Evolutionary conservation across 257 asterid genomes (phyloP).

Genomic region (Solanum phureja): DNA sequence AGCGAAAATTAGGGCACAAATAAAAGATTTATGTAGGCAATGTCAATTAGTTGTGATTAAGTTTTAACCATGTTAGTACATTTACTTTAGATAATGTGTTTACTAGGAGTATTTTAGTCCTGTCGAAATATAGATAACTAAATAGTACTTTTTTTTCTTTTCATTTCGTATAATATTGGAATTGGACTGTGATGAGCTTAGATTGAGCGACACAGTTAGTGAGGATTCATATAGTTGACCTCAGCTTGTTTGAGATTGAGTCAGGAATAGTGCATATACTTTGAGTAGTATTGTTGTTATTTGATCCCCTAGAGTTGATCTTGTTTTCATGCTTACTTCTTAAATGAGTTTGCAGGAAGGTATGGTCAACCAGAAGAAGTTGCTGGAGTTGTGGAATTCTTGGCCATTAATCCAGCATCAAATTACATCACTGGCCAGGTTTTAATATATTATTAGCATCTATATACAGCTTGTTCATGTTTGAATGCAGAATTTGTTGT

Average conservation of each 20-base stretch:
- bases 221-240: neutral
- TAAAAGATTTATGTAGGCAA: neutral
- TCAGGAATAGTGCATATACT: neutral
- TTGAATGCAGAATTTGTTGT: neutral
- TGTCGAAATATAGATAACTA: neutral
- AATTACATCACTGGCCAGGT: slow-evolving; percentile 95
- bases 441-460: neutral
- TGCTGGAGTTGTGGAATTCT: slow-evolving; percentile 35
- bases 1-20: neutral
- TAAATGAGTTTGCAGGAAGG: slow-evolving; percentile 19
- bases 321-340: neutral
- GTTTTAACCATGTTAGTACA: neutral
- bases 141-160: neutral
- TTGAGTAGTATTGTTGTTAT: neutral
- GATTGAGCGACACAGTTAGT: neutral
- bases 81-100: neutral
- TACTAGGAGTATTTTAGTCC: neutral
- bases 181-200: neutral
- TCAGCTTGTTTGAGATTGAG: neutral
- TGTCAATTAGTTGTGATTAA: neutral
- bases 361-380: slow-evolving; percentile 44
- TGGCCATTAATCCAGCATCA: slow-evolving; percentile 47
- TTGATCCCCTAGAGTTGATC: neutral
- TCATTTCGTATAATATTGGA: neutral
- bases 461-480: neutral